Conservation (phyloP, 108 stramenopile genomes). For the Skeletonema menzelii region DNA sequence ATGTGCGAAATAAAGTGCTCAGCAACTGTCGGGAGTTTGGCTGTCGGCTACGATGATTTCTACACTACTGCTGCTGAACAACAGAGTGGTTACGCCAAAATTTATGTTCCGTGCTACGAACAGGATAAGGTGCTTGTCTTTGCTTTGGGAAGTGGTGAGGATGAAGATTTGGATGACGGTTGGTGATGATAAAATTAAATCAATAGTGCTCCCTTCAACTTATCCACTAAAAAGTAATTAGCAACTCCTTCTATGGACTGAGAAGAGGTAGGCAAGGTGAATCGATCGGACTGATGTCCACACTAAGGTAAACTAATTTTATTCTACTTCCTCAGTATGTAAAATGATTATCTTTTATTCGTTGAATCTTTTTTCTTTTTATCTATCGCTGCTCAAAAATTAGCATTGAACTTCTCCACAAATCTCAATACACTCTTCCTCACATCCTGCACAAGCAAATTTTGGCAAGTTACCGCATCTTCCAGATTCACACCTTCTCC, state of each 20-base stretch:
- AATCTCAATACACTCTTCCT: conserved; percentile 65
- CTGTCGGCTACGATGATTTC: conserved; percentile 88
- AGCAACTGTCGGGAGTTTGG: conserved; percentile 92
- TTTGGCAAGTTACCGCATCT: conserved; percentile 45
- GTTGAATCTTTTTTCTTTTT: background rate
- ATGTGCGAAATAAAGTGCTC: conserved; percentile 92
- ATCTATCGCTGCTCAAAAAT: conserved; percentile 14
- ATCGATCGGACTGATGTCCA: too few species aligned
- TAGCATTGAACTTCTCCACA: conserved; percentile 77
- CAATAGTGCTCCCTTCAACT: background rate
- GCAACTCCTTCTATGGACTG: too few species aligned
- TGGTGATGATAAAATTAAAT: background rate
- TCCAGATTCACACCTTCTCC: conserved; percentile 3
- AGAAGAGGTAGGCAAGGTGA: too few species aligned
- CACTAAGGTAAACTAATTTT: too few species aligned
- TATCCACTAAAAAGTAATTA: too few species aligned
- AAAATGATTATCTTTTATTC: background rate
- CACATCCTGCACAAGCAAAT: conserved; percentile 49
- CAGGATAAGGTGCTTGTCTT: conserved; percentile 92
- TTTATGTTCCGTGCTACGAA: conserved; percentile 94
- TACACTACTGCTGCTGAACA: conserved; percentile 58
- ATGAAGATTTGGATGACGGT: conserved; percentile 26
- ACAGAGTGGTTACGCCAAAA: conserved; percentile 88
- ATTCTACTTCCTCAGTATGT: too few species aligned
- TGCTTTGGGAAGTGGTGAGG: conserved; percentile 58